Evolutionary conservation across 192 early-diverging fungal species (phyloP), one percentile per base, ranked within the genome.

Genomic region (Chytriomyces hyalinus): DNA sequence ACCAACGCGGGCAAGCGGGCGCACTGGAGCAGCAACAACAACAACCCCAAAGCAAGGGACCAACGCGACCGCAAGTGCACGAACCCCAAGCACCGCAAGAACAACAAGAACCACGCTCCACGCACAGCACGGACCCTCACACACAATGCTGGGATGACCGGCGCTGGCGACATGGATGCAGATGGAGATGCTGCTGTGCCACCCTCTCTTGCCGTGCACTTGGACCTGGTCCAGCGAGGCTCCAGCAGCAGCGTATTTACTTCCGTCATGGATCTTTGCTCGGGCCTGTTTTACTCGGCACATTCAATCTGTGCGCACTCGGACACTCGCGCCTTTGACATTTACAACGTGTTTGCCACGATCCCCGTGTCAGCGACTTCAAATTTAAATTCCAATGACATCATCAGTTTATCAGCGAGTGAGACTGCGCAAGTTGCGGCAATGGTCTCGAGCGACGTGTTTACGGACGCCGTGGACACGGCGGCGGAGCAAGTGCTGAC

Each of bases 401-500:
- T 13, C 53, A 13, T n/a, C 53, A 57, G 4, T 13, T 57, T 57
- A 3, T 57, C 20, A 2, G 53, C 53, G 2, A 13, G 1, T 20
- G 13, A n/a, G 53, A n/a, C 53, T n/a, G 20, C 13, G 53, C 13
- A 20, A 57, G 20, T 57, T n/a, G 15, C 53, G 53, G 20, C 13
- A 57, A 57, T n/a, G 53, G 53, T 57, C 53, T 57, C 20, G 15
- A 57, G 53, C 5, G 20, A 20, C 20, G 15, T n/a, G 13, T 57
- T 57, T 43, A 20, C 69, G 6, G 69, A 24, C 57, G 24, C 69
- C 10, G 69, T 71, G 24, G 69, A 71, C 44, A 71, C 49, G 10
- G 51, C 45, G 0, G 69, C 69, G 9, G 69, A 71, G 26, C n/a
- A 17, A 22, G 13, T 71, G 24, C 51, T 71, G 17, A 43, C 57